Evolutionary conservation across 805 yeast genomes (phyloP), one percentile per base, ranked within the genome.

Genomic region (Brettanomyces custersianus): DNA sequence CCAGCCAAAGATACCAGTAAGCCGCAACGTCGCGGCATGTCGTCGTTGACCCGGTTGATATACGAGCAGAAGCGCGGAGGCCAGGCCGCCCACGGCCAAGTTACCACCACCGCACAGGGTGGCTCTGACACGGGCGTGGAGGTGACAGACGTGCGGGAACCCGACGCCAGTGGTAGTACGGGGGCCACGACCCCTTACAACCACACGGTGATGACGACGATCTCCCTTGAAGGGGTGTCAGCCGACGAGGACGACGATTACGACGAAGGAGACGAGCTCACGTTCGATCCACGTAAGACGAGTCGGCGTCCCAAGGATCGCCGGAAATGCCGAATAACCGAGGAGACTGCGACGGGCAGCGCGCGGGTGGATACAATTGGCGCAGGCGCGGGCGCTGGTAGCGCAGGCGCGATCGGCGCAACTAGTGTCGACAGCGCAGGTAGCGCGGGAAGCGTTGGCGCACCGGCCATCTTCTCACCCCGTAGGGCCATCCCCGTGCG

Each of bases 11-110:
- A 22, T 22, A 22, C 34, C 5, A 4, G 16, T 8, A 32, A 23
- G 12, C n/a, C n/a, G n/a, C n/a, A 8, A 26, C 29, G 15, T 9
- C 13, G 39, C 6, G 52, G 52, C 7, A 44, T 57, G 30, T 56
- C 62, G 7, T 54, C 62, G 15, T 48, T 60, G 36, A 57, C 65
- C 9, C 51, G 52, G 38, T 47, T 60, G 36, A 56, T 60, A 36
- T 50, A 57, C 28, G 60, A 54, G 37, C 58, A 52, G 29, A 43
- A 38, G 21, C 37, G 32, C 13, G 37, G 26, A 29, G 43, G 49
- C 2, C 25, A 42, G 7, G 47, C 51, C 30, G 49, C 41, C 29
- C 49, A 45, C 18, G 47, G 55, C 10, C 52, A 57, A 24, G 53
- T 60, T 5, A 57, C 62, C 5, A 56, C 63, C 3, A 49, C 56